Conservation (phyloP, 305 asterid genomes). For the Fraxinus dipetala region DNA sequence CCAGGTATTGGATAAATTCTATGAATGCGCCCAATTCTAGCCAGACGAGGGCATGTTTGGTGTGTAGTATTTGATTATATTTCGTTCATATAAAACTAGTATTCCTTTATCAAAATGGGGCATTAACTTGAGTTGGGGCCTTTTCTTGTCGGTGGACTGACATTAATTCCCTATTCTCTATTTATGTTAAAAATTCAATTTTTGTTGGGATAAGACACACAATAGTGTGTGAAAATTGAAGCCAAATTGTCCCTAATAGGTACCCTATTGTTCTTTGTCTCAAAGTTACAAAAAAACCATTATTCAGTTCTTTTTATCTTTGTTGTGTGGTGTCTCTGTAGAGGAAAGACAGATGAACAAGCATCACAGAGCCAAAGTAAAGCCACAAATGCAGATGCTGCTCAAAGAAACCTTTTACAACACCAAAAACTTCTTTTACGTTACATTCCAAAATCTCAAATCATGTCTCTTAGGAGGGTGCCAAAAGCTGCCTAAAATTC, state of each 20-base stretch:
- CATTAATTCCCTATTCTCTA: background rate
- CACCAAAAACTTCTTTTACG: slow-evolving; percentile 41
- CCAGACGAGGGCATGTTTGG: background rate
- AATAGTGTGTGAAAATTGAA: background rate
- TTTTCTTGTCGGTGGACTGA: background rate
- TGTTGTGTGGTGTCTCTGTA: slow-evolving; percentile 7
- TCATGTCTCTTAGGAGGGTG: slow-evolving; percentile 36
- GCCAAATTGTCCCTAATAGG: background rate
- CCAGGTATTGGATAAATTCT: background rate
- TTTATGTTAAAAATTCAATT: background rate
- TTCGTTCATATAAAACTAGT: background rate
- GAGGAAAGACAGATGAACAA: background rate
- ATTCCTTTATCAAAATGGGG: background rate
- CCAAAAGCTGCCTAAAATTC: slow-evolving; percentile 38
- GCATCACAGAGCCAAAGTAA: slow-evolving; percentile 25
- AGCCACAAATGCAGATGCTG: slow-evolving; percentile 44
- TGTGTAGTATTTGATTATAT: background rate
- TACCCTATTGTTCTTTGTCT: background rate
- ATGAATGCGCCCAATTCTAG: background rate
- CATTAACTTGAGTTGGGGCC: background rate
- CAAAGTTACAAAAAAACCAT: background rate
- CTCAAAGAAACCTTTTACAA: slow-evolving; percentile 40
- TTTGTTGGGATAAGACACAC: background rate
- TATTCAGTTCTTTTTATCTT: slow-evolving; percentile 11
- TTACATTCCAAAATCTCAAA: slow-evolving; percentile 42